Base-by-base conservation (phyloP, 192 early-diverging fungal genomes). In the Umbelopsis isabellina region DNA sequence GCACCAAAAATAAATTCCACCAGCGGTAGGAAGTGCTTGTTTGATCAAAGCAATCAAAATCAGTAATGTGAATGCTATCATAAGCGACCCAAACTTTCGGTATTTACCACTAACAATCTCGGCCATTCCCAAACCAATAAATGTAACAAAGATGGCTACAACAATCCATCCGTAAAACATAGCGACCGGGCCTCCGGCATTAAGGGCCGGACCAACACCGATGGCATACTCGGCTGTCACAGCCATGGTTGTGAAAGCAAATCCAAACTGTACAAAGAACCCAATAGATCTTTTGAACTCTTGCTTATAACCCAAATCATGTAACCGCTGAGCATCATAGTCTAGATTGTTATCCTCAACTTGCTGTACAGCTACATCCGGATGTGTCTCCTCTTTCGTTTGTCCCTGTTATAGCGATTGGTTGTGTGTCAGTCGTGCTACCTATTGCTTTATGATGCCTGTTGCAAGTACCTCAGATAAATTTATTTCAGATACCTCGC, bases 151-250 rank as follows among this genome's bases (percentile, higher is more conserved):
- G 30, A 73, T 55, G 4, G 75, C 72, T 2, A 81, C 79, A 46
- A 78, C 73, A 16, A 85, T 73, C 83, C 83, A 85, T 37, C 81
- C 81, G 74, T 78, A 84, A 21, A 82, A 80, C 44, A 84, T 75
- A 49, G 77, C 73, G 5, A 72, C 76, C 12, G 83, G 83, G 21
- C 83, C 83, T 30, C 83, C 83, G 11, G 80, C 74, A 41, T 72
- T 74, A 45, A 84, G 27, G 44, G 80, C 78, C 11, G 72, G 70
- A 25, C 83, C 83, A 69, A 82, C 80, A 27, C 81, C 76, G 30
- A 72, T 16, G 66, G 75, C 48, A 75, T 45, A 49, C 77, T 72
- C 11, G 65, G 75, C 30, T 80, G 67, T 22, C 18, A 84, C 77
- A 3, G 80, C 80, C 67, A 84, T 81, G 18, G 79, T 75, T 4